Evolutionary conservation across 495 filamentous ascomycete species (phyloP).

Genomic region (Coniosporium apollinis): DNA sequence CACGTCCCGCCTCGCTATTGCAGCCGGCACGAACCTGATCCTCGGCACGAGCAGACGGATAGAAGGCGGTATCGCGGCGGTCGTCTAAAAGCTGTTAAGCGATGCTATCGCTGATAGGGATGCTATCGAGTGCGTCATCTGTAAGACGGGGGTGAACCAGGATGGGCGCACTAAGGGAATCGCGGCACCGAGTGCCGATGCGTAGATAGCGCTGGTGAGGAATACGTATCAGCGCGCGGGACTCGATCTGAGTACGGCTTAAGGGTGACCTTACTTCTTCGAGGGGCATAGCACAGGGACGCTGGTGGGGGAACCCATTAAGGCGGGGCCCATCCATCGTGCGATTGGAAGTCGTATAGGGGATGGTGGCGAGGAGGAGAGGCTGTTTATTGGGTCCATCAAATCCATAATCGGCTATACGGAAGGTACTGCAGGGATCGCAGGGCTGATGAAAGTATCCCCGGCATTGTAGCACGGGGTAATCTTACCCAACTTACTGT

Average conservation of each 20-base stretch:
- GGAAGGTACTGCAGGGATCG: slow-evolving; percentile 4
- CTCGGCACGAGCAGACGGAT: slow-evolving; percentile 8
- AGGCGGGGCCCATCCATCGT: slow-evolving; percentile 25
- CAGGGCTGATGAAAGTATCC: slow-evolving; percentile 3
- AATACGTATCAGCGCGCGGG: slow-evolving; percentile 22
- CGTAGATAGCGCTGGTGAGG: slow-evolving; percentile 23
- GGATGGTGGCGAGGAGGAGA: not conserved
- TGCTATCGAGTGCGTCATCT: slow-evolving; percentile 2
- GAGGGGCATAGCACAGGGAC: slow-evolving; percentile 39
- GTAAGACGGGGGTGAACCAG: slow-evolving; percentile 15
- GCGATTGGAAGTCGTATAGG: slow-evolving; percentile 18
- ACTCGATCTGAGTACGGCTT: slow-evolving; percentile 14
- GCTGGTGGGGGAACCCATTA: slow-evolving; percentile 31
- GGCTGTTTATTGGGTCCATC: slow-evolving; percentile 1
- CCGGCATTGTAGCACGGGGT: slow-evolving; percentile 1
- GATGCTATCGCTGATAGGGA: slow-evolving; percentile 1
- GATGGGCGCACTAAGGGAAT: slow-evolving; percentile 26
- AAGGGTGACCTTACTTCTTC: slow-evolving; percentile 23
- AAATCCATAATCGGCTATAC: slow-evolving; percentile 4
- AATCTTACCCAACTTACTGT: slow-evolving; percentile 3
- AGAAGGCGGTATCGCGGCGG: slow-evolving; percentile 1
- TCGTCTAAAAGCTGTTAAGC: not conserved
- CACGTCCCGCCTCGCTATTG: slow-evolving; percentile 27
- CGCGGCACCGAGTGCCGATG: slow-evolving; percentile 21
- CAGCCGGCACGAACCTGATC: slow-evolving; percentile 22